phyloP scores from a whole-genome alignment of 148 eudicot species.

The Heliosperma pusillum region DNA sequence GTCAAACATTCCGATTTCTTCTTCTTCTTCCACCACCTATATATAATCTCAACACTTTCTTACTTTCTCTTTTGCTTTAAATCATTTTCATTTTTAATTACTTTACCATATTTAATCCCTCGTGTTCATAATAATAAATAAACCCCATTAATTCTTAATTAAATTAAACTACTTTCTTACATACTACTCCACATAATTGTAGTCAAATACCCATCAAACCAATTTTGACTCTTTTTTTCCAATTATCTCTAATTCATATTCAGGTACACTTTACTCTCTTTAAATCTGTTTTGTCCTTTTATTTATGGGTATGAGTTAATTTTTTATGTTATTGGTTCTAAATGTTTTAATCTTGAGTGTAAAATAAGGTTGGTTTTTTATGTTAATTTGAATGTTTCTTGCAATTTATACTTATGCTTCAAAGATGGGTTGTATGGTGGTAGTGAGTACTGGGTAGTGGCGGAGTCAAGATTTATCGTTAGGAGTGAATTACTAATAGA shows the following conservation, averaged over 20 bases:
- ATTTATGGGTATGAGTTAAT: no score
- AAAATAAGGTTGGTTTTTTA: no score
- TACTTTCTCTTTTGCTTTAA: constrained; percentile 10
- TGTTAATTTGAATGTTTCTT: background rate
- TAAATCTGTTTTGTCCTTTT: no score
- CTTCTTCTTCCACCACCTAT: background rate
- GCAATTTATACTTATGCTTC: background rate
- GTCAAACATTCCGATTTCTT: constrained; percentile 1
- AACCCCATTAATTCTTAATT: no score
- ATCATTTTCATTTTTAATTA: constrained; percentile 5
- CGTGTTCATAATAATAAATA: background rate
- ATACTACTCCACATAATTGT: no score
- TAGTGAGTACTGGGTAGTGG: no score
- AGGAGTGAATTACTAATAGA: no score
- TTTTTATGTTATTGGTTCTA: background rate
- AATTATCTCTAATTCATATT: background rate
- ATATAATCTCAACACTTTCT: constrained; percentile 9
- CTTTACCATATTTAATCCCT: background rate
- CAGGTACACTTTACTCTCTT: background rate
- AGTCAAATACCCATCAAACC: background rate
- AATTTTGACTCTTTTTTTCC: background rate
- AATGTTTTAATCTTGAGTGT: background rate
- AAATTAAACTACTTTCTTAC: background rate
- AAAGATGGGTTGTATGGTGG: no score
- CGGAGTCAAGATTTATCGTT: no score